phyloP scores from a whole-genome alignment of 345 rosid species.

The Nasturtium officinale region DNA sequence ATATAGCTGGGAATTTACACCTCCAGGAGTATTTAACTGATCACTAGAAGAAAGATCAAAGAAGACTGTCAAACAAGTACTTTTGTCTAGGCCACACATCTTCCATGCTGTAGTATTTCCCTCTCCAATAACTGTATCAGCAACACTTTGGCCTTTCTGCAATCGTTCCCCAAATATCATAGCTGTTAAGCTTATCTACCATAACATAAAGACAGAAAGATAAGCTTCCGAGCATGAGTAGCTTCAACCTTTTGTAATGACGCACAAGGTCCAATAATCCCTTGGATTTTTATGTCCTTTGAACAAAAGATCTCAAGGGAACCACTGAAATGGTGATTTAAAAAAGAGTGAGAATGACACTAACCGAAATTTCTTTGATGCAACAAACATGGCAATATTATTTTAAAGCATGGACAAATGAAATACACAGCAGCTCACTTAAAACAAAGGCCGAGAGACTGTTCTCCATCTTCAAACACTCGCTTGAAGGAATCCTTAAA shows the following conservation, averaged over 20 bases:
- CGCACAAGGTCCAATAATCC: slow-evolving; percentile 95
- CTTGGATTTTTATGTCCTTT: slow-evolving; percentile 93
- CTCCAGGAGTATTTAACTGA: slow-evolving; percentile 64
- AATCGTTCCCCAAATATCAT: slow-evolving; percentile 41
- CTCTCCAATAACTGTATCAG: slow-evolving; percentile 87
- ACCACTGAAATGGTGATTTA: slow-evolving; percentile 62
- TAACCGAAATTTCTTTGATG: slow-evolving; percentile 27
- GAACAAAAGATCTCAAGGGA: slow-evolving; percentile 84
- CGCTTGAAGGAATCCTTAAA: slow-evolving; percentile 94
- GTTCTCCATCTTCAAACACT: slow-evolving; percentile 88
- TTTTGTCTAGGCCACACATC: slow-evolving; percentile 96
- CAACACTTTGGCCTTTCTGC: slow-evolving; percentile 93
- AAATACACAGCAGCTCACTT: slow-evolving; percentile 59
- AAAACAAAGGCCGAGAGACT: slow-evolving; percentile 92
- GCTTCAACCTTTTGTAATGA: slow-evolving; percentile 83
- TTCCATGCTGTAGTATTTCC: slow-evolving; percentile 93
- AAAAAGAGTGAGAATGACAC: slow-evolving; percentile 34
- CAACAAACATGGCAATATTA: slow-evolving; percentile 7
- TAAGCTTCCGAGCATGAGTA: slow-evolving; percentile 11
- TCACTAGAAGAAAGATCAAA: slow-evolving; percentile 91
- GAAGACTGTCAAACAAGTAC: slow-evolving; percentile 90
- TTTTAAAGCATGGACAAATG: slow-evolving; percentile 8
- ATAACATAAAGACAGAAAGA: neutral
- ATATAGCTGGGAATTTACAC: slow-evolving; percentile 73
- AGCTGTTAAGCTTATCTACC: slow-evolving; percentile 9